These are phyloP conservation scores for Laetiporus sulphureus DNA, from an alignment of 1,284 basidiomycete genomes.

Conservation along the genomic window DNA sequence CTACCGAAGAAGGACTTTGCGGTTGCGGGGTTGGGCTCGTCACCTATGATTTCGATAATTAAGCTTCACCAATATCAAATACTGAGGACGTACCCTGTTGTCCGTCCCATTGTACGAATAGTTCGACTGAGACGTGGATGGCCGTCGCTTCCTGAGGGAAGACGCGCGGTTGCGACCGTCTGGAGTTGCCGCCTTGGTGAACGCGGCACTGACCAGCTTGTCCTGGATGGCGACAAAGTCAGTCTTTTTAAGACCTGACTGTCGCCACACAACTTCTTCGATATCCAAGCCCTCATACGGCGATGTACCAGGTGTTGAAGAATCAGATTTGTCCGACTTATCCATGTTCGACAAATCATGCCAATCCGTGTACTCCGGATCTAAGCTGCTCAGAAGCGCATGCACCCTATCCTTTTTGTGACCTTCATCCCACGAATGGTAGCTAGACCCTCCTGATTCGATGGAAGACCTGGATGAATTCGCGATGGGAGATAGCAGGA, in stretches of 20 bases:
- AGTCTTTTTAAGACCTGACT: conserved; percentile 57
- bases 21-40: conserved; percentile 45
- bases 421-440: conserved; percentile 68
- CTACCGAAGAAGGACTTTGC: no score
- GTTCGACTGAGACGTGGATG: conserved; percentile 76
- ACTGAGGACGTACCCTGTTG: conserved; percentile 37
- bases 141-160: conserved; percentile 50
- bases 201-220: conserved; percentile 55
- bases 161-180: conserved; percentile 54
- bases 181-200: conserved; percentile 46
- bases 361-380: conserved; percentile 47
- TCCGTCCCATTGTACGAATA: conserved; percentile 51
- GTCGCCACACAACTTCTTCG: conserved; percentile 56
- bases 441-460: conserved; percentile 74
- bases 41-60: conserved; percentile 35
- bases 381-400: conserved; percentile 44
- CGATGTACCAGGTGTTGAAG: conserved; percentile 40
- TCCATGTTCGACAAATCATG: conserved; percentile 45
- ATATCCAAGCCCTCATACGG: conserved; percentile 49
- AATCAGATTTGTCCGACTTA: conserved; percentile 40
- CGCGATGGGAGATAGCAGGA: conserved; percentile 57
- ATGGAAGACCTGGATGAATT: conserved; percentile 75
- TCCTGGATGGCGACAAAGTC: conserved; percentile 71
- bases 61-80: background rate
- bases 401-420: conserved; percentile 45